These are phyloP conservation scores for Populus hybrid DNA, from an alignment of 441 rosid species.

Conservation along the genomic window DNA sequence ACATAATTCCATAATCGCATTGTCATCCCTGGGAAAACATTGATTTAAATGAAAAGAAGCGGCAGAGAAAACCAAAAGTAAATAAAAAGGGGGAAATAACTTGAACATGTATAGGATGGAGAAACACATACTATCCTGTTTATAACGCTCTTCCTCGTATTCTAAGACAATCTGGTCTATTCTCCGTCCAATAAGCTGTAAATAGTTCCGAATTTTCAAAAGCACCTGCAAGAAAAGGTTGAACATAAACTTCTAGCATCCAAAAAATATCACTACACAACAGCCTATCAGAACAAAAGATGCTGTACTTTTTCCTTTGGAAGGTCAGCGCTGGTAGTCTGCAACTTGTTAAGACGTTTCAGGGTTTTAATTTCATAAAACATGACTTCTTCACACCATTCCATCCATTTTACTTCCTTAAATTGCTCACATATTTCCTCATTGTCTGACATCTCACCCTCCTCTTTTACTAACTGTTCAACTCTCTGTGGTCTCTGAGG, in stretches of 20 bases:
- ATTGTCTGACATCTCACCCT: slow-evolving; percentile 98
- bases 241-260: background rate
- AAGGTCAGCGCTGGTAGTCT: slow-evolving; percentile 92
- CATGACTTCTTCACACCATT: slow-evolving; percentile 99
- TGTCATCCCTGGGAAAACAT: slow-evolving; percentile 66
- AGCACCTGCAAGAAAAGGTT: slow-evolving; percentile 59
- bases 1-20: slow-evolving; percentile 93
- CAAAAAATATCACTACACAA: background rate
- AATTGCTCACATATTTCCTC: slow-evolving; percentile 93
- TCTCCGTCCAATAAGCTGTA: slow-evolving; percentile 85
- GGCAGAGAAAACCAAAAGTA: background rate
- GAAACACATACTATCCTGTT: slow-evolving; percentile 75
- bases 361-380: slow-evolving; percentile 76
- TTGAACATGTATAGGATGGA: background rate
- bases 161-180: slow-evolving; percentile 78
- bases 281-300: background rate
- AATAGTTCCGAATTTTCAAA: slow-evolving; percentile 81
- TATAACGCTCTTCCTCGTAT: slow-evolving; percentile 63
- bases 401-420: slow-evolving; percentile 99
- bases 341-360: slow-evolving; percentile 74
- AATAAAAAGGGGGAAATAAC: background rate
- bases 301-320: slow-evolving; percentile 80
- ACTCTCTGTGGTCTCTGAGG: slow-evolving; percentile 56
- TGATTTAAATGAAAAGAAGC: background rate
- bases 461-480: slow-evolving; percentile 86